phyloP scores from a whole-genome alignment of 345 rosid genomes.

The Pistacia atlantica region DNA sequence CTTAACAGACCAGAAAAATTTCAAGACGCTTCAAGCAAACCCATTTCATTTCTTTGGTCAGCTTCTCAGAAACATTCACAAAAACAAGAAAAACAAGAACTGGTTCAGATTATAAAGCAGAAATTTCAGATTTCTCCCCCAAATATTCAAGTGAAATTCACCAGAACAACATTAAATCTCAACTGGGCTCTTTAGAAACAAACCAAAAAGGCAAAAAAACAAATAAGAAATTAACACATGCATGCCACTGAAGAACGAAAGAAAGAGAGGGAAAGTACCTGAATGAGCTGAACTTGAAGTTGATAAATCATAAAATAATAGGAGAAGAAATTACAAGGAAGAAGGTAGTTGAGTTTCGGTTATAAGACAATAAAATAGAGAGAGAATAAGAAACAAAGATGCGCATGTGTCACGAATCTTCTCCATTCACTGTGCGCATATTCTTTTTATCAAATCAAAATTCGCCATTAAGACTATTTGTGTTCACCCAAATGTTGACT shows the following conservation, averaged over 20 bases:
- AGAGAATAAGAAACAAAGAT: constrained; percentile 6
- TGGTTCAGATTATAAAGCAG: not conserved
- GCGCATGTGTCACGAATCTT: constrained; percentile 28
- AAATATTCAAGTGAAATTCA: not conserved
- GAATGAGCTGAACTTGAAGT: not conserved
- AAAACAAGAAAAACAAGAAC: constrained; percentile 8
- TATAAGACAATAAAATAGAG: not conserved
- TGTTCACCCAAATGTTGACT: no score
- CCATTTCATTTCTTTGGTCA: not conserved
- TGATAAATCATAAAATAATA: not conserved
- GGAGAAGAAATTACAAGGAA: not conserved
- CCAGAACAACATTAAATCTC: not conserved
- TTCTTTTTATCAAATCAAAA: no score
- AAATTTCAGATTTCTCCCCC: not conserved
- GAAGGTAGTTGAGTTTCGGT: not conserved
- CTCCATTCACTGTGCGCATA: not conserved
- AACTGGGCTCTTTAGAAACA: not conserved
- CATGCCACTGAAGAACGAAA: not conserved
- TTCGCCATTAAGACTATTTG: no score
- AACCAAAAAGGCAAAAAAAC: not conserved
- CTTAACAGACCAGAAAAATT: not conserved
- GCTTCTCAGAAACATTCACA: not conserved
- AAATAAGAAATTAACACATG: not conserved
- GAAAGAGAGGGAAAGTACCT: not conserved
- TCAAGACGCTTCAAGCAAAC: constrained; percentile 7